A percentile compares a stretch with the other conserved stretches of the same genome.
These are phyloP conservation scores for Flaveria sonorensis DNA, from an alignment of 129 eudicot genomes.

Conservation along the genomic window DNA sequence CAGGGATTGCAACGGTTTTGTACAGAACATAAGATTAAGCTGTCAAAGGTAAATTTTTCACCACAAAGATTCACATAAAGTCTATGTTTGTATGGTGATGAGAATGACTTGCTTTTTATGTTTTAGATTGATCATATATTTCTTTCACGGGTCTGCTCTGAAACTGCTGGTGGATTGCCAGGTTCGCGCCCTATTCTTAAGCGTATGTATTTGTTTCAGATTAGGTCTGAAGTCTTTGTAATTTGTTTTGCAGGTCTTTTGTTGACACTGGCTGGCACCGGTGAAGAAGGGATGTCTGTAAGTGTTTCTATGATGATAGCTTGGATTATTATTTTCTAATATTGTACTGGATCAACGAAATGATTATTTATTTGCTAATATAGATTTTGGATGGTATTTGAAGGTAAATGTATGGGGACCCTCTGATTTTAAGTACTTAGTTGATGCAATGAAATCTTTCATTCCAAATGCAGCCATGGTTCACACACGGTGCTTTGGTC, in stretches of 20 bases:
- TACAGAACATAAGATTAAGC: conserved; percentile 85
- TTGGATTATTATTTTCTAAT: conserved; percentile 11
- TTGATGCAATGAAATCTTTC: conserved; percentile 85
- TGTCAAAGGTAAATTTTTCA: conserved; percentile 63
- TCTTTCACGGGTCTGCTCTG: conserved; percentile 95
- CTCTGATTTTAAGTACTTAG: conserved; percentile 70
- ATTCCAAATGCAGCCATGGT: conserved; percentile 96
- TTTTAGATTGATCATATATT: conserved; percentile 94
- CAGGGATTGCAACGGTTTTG: conserved; percentile 97
- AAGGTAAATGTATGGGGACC: conserved; percentile 97
- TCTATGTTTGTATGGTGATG: neutral
- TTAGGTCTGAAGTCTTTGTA: neutral
- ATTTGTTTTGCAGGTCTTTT: conserved; percentile 61
- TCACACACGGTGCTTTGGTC: conserved; percentile 79
- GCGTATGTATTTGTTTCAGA: neutral
- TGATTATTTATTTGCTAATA: neutral
- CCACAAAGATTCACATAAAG: neutral
- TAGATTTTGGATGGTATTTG: conserved; percentile 19
- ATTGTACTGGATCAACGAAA: conserved; percentile 10
- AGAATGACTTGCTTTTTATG: neutral
- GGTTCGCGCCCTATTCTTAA: conserved; percentile 37
- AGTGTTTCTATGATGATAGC: conserved; percentile 29
- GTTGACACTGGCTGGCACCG: conserved; percentile 84
- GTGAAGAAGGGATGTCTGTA: conserved; percentile 92
- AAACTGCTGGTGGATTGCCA: conserved; percentile 99